These are phyloP conservation scores for Noccaea bulbosa DNA, from an alignment of 345 rosid genomes.

Conservation along the genomic window DNA sequence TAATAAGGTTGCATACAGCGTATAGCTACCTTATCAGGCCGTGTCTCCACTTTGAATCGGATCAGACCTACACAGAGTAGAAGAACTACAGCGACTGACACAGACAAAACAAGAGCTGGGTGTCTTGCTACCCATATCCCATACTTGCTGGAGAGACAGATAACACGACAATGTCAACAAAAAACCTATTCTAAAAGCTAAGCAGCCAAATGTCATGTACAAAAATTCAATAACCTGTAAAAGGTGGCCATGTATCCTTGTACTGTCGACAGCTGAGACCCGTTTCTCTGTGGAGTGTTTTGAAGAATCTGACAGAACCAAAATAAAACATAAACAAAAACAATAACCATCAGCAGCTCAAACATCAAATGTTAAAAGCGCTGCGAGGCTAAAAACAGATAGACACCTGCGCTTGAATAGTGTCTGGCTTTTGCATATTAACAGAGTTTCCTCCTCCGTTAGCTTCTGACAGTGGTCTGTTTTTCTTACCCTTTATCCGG, in stretches of 20 bases:
- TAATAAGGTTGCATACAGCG: background rate
- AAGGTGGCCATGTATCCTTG: slow-evolving; percentile 88
- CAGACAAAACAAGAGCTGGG: slow-evolving; percentile 67
- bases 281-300: slow-evolving; percentile 65
- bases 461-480: slow-evolving; percentile 50
- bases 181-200: slow-evolving; percentile 6
- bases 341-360: slow-evolving; percentile 19
- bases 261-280: slow-evolving; percentile 75
- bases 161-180: slow-evolving; percentile 17
- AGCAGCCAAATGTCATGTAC: slow-evolving; percentile 9
- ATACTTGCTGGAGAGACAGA: slow-evolving; percentile 65
- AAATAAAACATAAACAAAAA: slow-evolving; percentile 15
- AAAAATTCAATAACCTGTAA: slow-evolving; percentile 62
- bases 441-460: slow-evolving; percentile 50
- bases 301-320: slow-evolving; percentile 60
- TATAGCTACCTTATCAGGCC: slow-evolving; percentile 84
- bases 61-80: slow-evolving; percentile 85
- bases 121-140: slow-evolving; percentile 95
- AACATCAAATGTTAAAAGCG: background rate
- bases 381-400: slow-evolving; percentile 14
- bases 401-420: slow-evolving; percentile 66
- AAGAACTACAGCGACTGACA: slow-evolving; percentile 70
- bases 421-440: slow-evolving; percentile 60
- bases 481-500: slow-evolving; percentile 58
- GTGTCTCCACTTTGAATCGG: slow-evolving; percentile 94